A percentile compares a stretch with the other conserved stretches of the same genome.
phyloP scores from a whole-genome alignment of 2,329 filamentous ascomycete genomes.

The Xylariomycetidae sp. region DNA sequence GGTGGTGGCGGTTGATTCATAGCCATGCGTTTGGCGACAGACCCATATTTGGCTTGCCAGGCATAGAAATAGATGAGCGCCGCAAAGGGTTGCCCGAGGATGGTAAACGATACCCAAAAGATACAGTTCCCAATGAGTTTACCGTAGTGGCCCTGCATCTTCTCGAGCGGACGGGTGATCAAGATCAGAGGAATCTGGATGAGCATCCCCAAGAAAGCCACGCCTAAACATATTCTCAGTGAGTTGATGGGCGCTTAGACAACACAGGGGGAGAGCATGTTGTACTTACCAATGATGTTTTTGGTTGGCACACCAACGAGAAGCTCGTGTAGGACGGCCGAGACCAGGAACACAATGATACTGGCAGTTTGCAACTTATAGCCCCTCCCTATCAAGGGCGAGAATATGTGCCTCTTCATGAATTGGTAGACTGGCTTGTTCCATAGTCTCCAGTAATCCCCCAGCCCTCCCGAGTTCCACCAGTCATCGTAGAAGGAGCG shows the following conservation, averaged over 20 bases:
- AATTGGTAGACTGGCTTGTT: constrained; percentile 97
- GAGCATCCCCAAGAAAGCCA: constrained; percentile 92
- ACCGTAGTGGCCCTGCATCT: constrained; percentile 67
- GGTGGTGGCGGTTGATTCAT: too few relatives aligned
- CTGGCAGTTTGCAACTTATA: constrained; percentile 68
- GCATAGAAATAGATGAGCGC: constrained; percentile 95
- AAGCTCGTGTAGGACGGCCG: constrained; percentile 83
- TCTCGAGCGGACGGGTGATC: constrained; percentile 72
- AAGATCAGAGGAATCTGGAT: constrained; percentile 84
- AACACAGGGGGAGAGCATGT: background rate
- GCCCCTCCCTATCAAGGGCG: constrained; percentile 78
- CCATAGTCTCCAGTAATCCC: constrained; percentile 92
- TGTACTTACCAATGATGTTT: constrained; percentile 71
- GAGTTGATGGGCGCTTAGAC: background rate
- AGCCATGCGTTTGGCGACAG: constrained; percentile 60
- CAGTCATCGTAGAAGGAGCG: constrained; percentile 94
- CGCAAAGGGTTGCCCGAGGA: constrained; percentile 90
- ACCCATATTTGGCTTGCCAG: constrained; percentile 97
- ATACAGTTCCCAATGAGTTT: constrained; percentile 84
- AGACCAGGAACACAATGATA: constrained; percentile 78
- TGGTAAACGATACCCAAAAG: constrained; percentile 95
- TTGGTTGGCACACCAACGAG: constrained; percentile 93
- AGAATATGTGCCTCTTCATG: constrained; percentile 91
- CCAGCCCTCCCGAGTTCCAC: constrained; percentile 90
- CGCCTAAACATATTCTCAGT: constrained; percentile 45